Percentiles rank a stretch among this genome's conserved stretches.
These are phyloP conservation scores for Fusarium sp. DNA, from an alignment of 2,329 filamentous ascomycete species.

Conservation along the genomic window DNA sequence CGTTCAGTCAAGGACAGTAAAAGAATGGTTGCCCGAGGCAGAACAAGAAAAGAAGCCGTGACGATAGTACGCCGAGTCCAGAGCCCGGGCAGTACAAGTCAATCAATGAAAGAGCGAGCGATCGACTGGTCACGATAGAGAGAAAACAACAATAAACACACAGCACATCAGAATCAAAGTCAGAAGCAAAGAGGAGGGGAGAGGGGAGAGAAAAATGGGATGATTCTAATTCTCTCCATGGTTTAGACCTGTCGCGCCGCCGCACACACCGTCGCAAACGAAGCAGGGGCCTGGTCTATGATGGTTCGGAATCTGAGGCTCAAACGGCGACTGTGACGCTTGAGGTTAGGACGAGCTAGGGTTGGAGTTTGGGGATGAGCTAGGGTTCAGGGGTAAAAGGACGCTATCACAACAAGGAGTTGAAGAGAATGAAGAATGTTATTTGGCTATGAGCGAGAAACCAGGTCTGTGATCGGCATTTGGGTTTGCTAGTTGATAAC, in stretches of 20 bases:
- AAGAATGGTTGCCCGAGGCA: constrained; percentile 40
- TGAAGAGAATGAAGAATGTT: background rate
- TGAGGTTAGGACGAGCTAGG: constrained; percentile 37
- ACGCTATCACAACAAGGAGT: constrained; percentile 21
- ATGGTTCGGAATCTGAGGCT: constrained; percentile 40
- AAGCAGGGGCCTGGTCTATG: constrained; percentile 19
- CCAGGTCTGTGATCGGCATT: constrained; percentile 10
- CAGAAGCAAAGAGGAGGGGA: constrained; percentile 26
- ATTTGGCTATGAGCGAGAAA: background rate
- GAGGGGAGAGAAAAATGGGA: constrained; percentile 30
- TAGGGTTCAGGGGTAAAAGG: constrained; percentile 26
- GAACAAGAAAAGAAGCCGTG: constrained; percentile 26
- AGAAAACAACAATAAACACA: constrained; percentile 21
- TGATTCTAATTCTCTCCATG: constrained; percentile 24
- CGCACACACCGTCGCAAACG: constrained; percentile 19
- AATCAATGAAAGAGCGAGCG: constrained; percentile 29
- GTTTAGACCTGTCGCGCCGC: constrained; percentile 7
- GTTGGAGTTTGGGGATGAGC: constrained; percentile 22
- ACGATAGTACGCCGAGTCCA: constrained; percentile 26
- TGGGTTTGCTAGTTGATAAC: background rate
- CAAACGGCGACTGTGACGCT: constrained; percentile 41
- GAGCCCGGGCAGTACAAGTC: constrained; percentile 30
- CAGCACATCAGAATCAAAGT: constrained; percentile 21
- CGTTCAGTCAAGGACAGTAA: constrained; percentile 7
- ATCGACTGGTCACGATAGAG: constrained; percentile 22